Conservation (phyloP, 805 yeast genomes). For the Yamadazyma olivae region DNA sequence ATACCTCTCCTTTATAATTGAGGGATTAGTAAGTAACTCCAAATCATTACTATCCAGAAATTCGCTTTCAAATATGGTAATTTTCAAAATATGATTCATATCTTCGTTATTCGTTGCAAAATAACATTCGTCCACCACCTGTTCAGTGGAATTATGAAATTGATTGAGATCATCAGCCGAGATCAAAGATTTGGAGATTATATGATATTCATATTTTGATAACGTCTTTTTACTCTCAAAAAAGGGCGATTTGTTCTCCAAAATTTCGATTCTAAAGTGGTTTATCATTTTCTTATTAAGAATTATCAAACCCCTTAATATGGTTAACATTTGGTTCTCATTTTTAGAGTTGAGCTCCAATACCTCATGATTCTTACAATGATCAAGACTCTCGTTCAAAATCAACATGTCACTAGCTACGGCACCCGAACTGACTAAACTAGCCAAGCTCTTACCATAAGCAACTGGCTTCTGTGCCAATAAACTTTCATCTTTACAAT, state of each 20-base stretch:
- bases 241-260: constrained; percentile 22
- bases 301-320: constrained; percentile 32
- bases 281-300: constrained; percentile 13
- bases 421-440: constrained; percentile 7
- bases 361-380: constrained; percentile 23
- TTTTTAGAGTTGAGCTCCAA: constrained; percentile 15
- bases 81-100: constrained; percentile 35
- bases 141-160: constrained; percentile 12
- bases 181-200: constrained; percentile 19
- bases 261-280: constrained; percentile 30
- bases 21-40: constrained; percentile 41
- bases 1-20: constrained; percentile 52
- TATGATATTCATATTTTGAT: constrained; percentile 37
- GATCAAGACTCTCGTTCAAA: constrained; percentile 32
- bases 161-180: constrained; percentile 27
- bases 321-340: constrained; percentile 17
- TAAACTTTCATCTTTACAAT: constrained; percentile 16
- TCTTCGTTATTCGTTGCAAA: constrained; percentile 24
- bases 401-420: constrained; percentile 21
- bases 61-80: constrained; percentile 52
- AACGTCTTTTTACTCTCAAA: constrained; percentile 8
- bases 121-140: constrained; percentile 32
- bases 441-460: constrained; percentile 27
- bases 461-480: constrained; percentile 31
- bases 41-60: constrained; percentile 35